These are phyloP conservation scores for Penicillium occitanis DNA, from an alignment of 2,329 filamentous ascomycete genomes.

Conservation along the genomic window DNA sequence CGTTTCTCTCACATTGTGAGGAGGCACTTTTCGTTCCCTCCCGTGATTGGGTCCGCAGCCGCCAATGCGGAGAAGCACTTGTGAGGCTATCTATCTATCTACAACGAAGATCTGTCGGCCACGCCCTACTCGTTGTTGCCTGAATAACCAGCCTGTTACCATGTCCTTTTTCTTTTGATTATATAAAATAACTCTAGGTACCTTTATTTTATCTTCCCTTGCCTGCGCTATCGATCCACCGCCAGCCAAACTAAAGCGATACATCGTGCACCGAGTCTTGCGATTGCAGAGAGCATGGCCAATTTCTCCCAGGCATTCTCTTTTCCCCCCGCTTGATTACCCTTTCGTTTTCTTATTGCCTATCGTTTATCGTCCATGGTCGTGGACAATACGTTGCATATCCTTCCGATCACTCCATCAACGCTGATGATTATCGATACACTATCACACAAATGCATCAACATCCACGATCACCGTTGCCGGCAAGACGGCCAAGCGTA, in stretches of 20 bases:
- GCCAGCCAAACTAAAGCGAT: background rate
- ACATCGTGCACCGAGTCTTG: constrained; percentile 15
- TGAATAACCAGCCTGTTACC: constrained; percentile 22
- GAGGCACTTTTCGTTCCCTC: constrained; percentile 29
- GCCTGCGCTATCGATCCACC: background rate
- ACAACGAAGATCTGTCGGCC: constrained; percentile 28
- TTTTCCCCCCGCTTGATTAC: constrained; percentile 38
- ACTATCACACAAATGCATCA: constrained; percentile 77
- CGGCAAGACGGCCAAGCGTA: constrained; percentile 70
- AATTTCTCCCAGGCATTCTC: constrained; percentile 31
- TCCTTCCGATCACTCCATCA: background rate
- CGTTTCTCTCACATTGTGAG: constrained; percentile 30
- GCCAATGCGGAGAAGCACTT: constrained; percentile 43
- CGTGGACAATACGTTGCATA: background rate
- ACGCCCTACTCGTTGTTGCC: constrained; percentile 26
- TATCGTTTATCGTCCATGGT: constrained; percentile 3
- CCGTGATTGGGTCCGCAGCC: constrained; percentile 29
- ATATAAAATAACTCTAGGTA: constrained; percentile 23
- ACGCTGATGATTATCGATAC: constrained; percentile 12
- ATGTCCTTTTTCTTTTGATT: constrained; percentile 12
- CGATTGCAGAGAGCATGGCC: constrained; percentile 42
- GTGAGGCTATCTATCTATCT: constrained; percentile 26
- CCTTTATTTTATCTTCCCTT: constrained; percentile 3
- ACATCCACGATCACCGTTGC: constrained; percentile 73
- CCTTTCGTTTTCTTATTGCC: constrained; percentile 5